phyloP scores from a whole-genome alignment of 2,329 filamentous ascomycete genomes.

The Talaromyces pinophilus region DNA sequence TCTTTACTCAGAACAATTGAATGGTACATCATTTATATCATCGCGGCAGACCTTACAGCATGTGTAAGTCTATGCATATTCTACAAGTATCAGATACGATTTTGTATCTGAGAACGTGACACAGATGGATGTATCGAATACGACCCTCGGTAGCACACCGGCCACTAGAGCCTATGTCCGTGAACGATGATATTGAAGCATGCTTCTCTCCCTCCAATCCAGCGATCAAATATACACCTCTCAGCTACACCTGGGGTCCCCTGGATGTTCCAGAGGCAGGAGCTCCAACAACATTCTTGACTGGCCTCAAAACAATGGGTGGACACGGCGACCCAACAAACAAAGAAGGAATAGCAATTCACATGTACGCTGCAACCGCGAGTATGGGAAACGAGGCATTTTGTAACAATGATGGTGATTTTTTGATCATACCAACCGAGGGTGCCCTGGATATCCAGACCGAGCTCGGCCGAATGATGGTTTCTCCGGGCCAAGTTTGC shows the following conservation, averaged over 20 bases:
- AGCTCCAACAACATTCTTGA: neutral
- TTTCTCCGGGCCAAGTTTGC: conserved; percentile 63
- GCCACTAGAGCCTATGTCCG: neutral
- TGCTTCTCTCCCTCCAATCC: neutral
- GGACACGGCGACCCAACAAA: neutral
- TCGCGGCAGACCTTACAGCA: neutral
- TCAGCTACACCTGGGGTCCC: neutral
- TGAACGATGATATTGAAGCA: neutral
- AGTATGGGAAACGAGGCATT: neutral
- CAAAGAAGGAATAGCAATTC: conserved; percentile 7
- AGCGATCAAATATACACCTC: neutral
- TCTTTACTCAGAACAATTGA: conserved; percentile 3
- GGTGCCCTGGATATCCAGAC: conserved; percentile 65
- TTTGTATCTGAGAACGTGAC: neutral
- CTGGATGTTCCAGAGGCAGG: neutral
- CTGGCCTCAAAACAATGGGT: conserved; percentile 3
- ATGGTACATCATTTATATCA: conserved; percentile 4
- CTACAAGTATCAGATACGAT: neutral
- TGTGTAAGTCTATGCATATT: neutral
- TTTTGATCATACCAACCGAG: conserved; percentile 62
- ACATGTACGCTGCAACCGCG: neutral
- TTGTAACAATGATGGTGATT: conserved; percentile 48
- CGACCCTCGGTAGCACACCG: neutral
- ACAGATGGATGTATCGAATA: conserved; percentile 3
- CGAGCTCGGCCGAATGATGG: conserved; percentile 61